Evolutionary conservation across 2,329 filamentous ascomycete species (phyloP), one percentile per base, ranked within the genome.

Genomic region (Colletotrichum noveboracense): DNA sequence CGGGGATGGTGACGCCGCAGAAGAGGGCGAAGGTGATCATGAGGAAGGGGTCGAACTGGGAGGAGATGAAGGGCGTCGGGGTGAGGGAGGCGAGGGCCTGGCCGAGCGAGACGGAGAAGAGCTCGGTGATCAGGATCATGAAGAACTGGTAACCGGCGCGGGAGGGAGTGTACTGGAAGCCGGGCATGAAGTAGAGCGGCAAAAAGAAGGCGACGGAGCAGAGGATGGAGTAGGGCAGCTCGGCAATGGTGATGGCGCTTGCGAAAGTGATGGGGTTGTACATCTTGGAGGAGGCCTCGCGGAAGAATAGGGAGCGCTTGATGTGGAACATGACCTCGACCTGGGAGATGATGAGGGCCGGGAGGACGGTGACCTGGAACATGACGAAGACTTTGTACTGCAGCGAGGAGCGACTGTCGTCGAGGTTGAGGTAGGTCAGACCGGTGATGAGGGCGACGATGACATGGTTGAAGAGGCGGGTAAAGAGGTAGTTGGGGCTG

Each of bases 321-420:
- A 96, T 88, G 81, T 96, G 93, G 83, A 94, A 98, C 86, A 96
- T 96, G 55, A 94, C 92, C 84, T 98, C 94, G 70, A 97, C 94
- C 81, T 97, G 95, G 1, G 93, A 92, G 72, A 98, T 91, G 83
- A 98, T 95, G 34, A 97, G 88, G 2, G 94, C 94, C 0, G 95
- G 95, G 30, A 98, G 89, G 26, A 98, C 94, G 0, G 95, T 95
- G 67, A 96, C 92, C 83, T 97, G 95, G 90, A 98, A 98, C 83
- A 97, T 94, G 84, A 96, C 92, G 84, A 98, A 98, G 77, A 98
- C 91, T 76, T 93, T 93, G 87, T 97, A 94, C 84, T 98, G 96
- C 6, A 98, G 89, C 2, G 93, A 94, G 2, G 93, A 87, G 12
- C 94, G 91, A 4, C 94, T 95, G 80, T 96, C 86, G 81, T 96